Evolutionary conservation across 371 early-diverging fungal genomes (phyloP).

Genomic region (Sporodiniella umbellata): DNA sequence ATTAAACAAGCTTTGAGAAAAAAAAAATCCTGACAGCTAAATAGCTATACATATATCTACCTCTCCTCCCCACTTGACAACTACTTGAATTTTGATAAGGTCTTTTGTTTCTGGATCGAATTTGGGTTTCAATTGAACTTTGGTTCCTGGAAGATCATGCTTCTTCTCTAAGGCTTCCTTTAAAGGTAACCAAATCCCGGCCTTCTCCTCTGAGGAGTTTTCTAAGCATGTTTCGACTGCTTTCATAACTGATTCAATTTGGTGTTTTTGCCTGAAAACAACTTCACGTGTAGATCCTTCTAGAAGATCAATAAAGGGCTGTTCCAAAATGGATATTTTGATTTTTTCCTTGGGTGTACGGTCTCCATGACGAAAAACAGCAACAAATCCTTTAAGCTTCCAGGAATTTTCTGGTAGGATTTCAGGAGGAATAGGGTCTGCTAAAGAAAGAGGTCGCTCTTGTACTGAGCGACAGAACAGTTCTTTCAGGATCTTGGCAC

Average conservation of each 20-base stretch:
- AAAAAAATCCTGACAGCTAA: background rate
- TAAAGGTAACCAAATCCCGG: conserved; percentile 55
- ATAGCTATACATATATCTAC: conserved; percentile 31
- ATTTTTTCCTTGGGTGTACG: conserved; percentile 97
- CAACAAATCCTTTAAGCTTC: conserved; percentile 89
- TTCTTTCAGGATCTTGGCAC: conserved; percentile 73
- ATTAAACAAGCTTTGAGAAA: background rate
- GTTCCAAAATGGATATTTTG: conserved; percentile 70
- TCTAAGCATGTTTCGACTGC: conserved; percentile 65
- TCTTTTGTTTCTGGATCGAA: conserved; percentile 56
- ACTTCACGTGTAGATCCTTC: conserved; percentile 73
- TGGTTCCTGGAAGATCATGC: conserved; percentile 82
- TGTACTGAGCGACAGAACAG: conserved; percentile 42
- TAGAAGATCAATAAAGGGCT: conserved; percentile 68
- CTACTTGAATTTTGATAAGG: conserved; percentile 79
- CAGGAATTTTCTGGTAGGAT: conserved; percentile 81
- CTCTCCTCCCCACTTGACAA: conserved; percentile 98
- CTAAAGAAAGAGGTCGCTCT: conserved; percentile 53
- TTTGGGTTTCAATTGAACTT: conserved; percentile 88
- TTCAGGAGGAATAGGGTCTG: conserved; percentile 57
- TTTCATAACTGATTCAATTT: conserved; percentile 63
- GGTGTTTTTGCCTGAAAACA: conserved; percentile 73
- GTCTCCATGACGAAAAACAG: conserved; percentile 94
- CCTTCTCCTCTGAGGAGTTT: conserved; percentile 49
- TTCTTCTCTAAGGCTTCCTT: conserved; percentile 79